Evolutionary conservation across 2,329 filamentous ascomycete species (phyloP), one percentile per base, ranked within the genome.

Genomic region (Dactylellina sp.): DNA sequence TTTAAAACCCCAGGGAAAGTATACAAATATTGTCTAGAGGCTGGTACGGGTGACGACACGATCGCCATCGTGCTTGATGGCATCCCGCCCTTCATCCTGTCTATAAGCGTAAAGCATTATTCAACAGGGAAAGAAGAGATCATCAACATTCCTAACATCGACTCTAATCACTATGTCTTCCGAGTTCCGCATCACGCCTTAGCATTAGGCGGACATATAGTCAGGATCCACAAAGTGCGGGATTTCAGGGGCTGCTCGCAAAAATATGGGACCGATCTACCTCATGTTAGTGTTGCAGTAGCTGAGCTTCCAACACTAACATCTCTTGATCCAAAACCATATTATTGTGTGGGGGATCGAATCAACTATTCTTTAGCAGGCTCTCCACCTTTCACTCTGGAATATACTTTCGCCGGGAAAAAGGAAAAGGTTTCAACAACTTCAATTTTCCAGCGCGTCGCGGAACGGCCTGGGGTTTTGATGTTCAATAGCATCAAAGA

Each of bases 341-440:
- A 99, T 82, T 97, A 94, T 82, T 99, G 95, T 81, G 93, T 99
- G 9, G 95, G 96, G 76, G 95, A 99, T 81, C 90, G 93, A 61
- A 90, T 99, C 76, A 91, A 91, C 2, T 99, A 97, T 82, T 93
- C 92, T 0, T 87, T 99, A 4, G 92, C 92, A 0, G 96, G 95
- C 47, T 91, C 91, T 62, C 89, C 93, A 16, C 96, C 96, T 0
- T 99, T 99, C 81, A 92, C 94, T 47, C 90, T 99, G 47, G 90
- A 89, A 81, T 99, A 99, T 83, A 91, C 88, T 9, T 99, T 99
- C 82, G 89, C 93, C 77, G 90, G 89, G 63, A 86, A 87, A 44
- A 84, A 88, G 64, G 89, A 91, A 82, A 94, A 92, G 80, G 95
- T 94, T 61, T 89, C 90, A 76, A 89, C 91, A 11, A 83, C 87